Conservation (phyloP, 805 yeast species). For the Schizosaccharomyces lindneri region DNA sequence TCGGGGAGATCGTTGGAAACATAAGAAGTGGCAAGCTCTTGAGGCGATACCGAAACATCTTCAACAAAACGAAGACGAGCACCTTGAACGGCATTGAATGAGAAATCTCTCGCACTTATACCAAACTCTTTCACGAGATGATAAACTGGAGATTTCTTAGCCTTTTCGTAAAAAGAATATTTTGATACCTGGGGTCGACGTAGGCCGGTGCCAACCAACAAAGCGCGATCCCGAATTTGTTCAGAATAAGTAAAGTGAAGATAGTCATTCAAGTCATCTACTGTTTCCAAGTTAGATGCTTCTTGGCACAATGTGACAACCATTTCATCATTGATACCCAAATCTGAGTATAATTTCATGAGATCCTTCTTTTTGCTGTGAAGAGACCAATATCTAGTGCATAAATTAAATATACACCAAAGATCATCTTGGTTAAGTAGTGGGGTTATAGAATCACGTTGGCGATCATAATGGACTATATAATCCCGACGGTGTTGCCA, state of each 20-base stretch:
- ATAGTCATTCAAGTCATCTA: slow-evolving; percentile 71
- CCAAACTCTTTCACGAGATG: slow-evolving; percentile 49
- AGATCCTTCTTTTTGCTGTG: slow-evolving; percentile 47
- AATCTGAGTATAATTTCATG: slow-evolving; percentile 26
- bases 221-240: slow-evolving; percentile 15
- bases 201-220: neutral
- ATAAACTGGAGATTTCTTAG: slow-evolving; percentile 37
- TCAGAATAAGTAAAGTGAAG: slow-evolving; percentile 47
- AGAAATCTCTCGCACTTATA: slow-evolving; percentile 53
- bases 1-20: slow-evolving; percentile 5
- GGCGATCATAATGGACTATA: slow-evolving; percentile 21
- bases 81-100: slow-evolving; percentile 51
- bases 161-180: slow-evolving; percentile 18
- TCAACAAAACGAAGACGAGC: slow-evolving; percentile 46
- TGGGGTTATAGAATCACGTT: neutral
- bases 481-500: slow-evolving; percentile 91
- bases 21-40: slow-evolving; percentile 25
- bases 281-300: slow-evolving; percentile 44
- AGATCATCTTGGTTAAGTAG: slow-evolving; percentile 47
- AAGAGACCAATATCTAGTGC: slow-evolving; percentile 68
- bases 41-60: slow-evolving; percentile 39
- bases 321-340: slow-evolving; percentile 33
- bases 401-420: slow-evolving; percentile 74
- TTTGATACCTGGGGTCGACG: slow-evolving; percentile 15
- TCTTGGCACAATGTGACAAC: slow-evolving; percentile 29